Evolutionary conservation across 371 early-diverging fungal species (phyloP), one percentile per base, ranked within the genome.

Genomic region (Syncephalastrum contaminatum): DNA sequence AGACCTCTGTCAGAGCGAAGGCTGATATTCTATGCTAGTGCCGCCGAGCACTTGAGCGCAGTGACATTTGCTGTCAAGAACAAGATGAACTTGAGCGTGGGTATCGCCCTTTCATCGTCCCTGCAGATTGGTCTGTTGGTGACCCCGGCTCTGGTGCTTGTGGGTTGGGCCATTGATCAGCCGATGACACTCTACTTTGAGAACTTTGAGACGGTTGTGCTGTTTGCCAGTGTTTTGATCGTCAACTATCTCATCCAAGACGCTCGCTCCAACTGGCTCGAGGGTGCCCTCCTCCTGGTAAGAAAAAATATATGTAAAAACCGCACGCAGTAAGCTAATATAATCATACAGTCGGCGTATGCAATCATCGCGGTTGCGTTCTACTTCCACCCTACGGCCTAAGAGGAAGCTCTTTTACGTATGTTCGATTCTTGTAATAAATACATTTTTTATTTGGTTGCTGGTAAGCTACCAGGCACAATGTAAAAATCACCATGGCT

Each of bases 51-150:
- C 65, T 85, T 88, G 39, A 88, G 88, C 4, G 90, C 93, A 0
- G 85, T 93, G n/a, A 85, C 87, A 0, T 84, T 88, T 25, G 92
- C 96, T 0, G 78, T 90, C 62, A 84, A 89, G 60, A 83, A 95
- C 80, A 93, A 94, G 73, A 93, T 95, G 92, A 92, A 95, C 53
- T 67, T 92, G 47, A 82, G 88, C 12, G 81, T 96, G 45, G 88
- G 89, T 41, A 88, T 95, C 50, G 93, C 96, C 6, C 65, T 95
- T 13, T 94, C 94, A 0, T 91, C 92, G 4, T 88, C 88, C 36
- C 85, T 93, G 70, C 95, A 96, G 69, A 92, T 96, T 51, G 89
- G 93, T 4, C 75, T 96, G 36, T 81, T 94, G 30, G 93, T 94
- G 7, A 88, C 90, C 15, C 97, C 96, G 6, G 62, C 94, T 21